phyloP scores from a whole-genome alignment of 179 eudicot species.

The Silene vulgaris region DNA sequence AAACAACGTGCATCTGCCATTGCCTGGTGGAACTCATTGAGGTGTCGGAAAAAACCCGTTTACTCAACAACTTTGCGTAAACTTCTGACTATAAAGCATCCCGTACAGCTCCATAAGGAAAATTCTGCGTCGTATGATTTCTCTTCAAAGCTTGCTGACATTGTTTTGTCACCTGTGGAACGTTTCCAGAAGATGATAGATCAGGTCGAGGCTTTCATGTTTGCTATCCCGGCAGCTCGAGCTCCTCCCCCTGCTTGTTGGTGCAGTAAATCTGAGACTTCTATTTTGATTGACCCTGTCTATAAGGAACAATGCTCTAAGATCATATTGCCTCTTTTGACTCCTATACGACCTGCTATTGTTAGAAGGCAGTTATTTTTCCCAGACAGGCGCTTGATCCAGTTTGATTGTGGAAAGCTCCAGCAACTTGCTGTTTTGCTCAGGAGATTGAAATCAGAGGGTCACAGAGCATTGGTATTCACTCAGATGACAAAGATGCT shows the following conservation, averaged over 20 bases:
- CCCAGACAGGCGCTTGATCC: constrained; percentile 94
- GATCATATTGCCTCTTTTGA: constrained; percentile 63
- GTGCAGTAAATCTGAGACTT: constrained; percentile 64
- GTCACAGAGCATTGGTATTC: constrained; percentile 90
- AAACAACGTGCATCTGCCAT: constrained; percentile 71
- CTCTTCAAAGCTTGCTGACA: constrained; percentile 72
- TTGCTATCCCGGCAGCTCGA: constrained; percentile 98
- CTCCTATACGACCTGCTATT: constrained; percentile 88
- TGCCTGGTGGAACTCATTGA: constrained; percentile 96
- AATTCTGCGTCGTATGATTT: constrained; percentile 37
- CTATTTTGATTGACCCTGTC: constrained; percentile 52
- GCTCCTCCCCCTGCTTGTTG: constrained; percentile 82
- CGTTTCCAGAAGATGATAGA: constrained; percentile 66
- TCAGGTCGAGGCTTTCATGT: constrained; percentile 93
- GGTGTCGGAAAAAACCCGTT: constrained; percentile 67
- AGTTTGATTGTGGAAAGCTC: constrained; percentile 98
- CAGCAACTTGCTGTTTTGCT: constrained; percentile 87
- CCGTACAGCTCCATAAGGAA: constrained; percentile 44
- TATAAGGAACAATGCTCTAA: constrained; percentile 60
- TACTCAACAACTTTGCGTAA: constrained; percentile 59
- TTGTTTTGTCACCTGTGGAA: constrained; percentile 83
- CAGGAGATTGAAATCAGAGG: constrained; percentile 82
- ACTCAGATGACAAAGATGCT: constrained; percentile 99
- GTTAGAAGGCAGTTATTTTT: constrained; percentile 94
- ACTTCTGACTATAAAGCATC: constrained; percentile 58